These are phyloP conservation scores for Crithidia brevicula DNA, from an alignment of 208 protist species.

Conservation along the genomic window DNA sequence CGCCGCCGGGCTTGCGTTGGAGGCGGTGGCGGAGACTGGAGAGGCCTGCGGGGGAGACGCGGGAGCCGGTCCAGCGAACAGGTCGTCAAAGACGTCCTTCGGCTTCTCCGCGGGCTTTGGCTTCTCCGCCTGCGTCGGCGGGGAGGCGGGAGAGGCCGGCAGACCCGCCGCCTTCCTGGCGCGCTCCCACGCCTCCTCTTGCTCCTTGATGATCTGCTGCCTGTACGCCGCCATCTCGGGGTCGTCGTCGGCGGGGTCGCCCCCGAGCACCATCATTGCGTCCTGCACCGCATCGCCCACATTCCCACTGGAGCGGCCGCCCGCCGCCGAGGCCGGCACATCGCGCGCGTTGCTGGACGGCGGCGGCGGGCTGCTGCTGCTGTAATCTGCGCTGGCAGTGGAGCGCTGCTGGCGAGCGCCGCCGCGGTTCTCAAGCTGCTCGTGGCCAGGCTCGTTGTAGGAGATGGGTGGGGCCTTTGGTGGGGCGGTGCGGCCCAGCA, in stretches of 20 bases:
- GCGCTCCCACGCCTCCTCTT: slow-evolving; percentile 66
- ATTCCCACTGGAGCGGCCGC: neutral
- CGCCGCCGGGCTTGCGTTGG: slow-evolving; percentile 21
- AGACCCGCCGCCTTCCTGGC: slow-evolving; percentile 40
- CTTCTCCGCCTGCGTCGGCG: neutral
- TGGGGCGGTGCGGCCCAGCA: slow-evolving; percentile 61
- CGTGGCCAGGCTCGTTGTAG: slow-evolving; percentile 52
- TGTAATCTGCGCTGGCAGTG: neutral
- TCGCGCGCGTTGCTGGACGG: neutral
- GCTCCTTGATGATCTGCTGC: slow-evolving; percentile 67
- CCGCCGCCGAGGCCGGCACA: slow-evolving; percentile 1
- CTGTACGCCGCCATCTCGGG: slow-evolving; percentile 60
- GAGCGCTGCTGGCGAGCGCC: neutral
- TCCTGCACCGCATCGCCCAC: slow-evolving; percentile 45
- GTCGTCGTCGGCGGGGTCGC: slow-evolving; percentile 51
- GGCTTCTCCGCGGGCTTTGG: slow-evolving; percentile 26
- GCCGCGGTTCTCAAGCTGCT: slow-evolving; percentile 29
- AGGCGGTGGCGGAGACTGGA: slow-evolving; percentile 1
- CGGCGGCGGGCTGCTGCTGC: slow-evolving; percentile 1
- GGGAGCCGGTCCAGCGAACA: slow-evolving; percentile 58
- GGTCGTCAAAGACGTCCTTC: slow-evolving; percentile 77
- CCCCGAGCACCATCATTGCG: slow-evolving; percentile 65
- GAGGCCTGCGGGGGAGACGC: slow-evolving; percentile 17
- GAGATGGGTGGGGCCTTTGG: slow-evolving; percentile 59
- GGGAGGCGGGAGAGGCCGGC: neutral